Evolutionary conservation across 2,329 filamentous ascomycete genomes (phyloP).

Genomic region (Phaeomoniella chlamydospora): DNA sequence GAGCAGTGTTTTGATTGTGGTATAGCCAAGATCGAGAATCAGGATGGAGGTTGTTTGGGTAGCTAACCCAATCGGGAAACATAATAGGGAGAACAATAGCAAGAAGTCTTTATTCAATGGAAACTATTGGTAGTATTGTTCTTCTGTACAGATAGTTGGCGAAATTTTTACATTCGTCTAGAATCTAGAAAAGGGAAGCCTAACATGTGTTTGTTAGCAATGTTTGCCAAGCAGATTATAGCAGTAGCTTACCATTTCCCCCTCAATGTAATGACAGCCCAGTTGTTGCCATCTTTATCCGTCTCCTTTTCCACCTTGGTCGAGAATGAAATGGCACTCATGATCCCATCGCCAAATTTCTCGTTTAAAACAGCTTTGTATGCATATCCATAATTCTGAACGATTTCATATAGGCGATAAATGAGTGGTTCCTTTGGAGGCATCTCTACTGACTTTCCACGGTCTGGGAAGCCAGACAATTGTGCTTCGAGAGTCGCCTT

Average conservation of each 20-base stretch:
- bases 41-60: no score
- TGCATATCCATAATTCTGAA: conserved; percentile 93
- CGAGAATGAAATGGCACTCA: conserved; percentile 87
- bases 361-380: conserved; percentile 94
- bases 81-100: conserved; percentile 2
- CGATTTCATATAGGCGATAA: conserved; percentile 83
- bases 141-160: not conserved
- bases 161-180: conserved; percentile 9
- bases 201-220: conserved; percentile 7
- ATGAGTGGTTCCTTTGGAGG: conserved; percentile 74
- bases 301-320: conserved; percentile 90
- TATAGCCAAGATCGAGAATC: no score
- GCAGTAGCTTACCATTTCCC: conserved; percentile 58
- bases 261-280: conserved; percentile 71
- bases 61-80: not conserved
- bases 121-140: not conserved
- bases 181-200: conserved; percentile 32
- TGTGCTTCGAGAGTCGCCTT: conserved; percentile 42
- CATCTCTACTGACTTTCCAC: conserved; percentile 67
- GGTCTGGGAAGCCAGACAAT: conserved; percentile 62
- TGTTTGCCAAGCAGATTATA: not conserved
- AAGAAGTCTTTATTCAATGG: not conserved
- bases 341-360: conserved; percentile 89
- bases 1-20: no score
- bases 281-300: conserved; percentile 64